Evolutionary conservation across 2,329 filamentous ascomycete species (phyloP), one percentile per base, ranked within the genome.

Genomic region (Endocalyx cinctus): DNA sequence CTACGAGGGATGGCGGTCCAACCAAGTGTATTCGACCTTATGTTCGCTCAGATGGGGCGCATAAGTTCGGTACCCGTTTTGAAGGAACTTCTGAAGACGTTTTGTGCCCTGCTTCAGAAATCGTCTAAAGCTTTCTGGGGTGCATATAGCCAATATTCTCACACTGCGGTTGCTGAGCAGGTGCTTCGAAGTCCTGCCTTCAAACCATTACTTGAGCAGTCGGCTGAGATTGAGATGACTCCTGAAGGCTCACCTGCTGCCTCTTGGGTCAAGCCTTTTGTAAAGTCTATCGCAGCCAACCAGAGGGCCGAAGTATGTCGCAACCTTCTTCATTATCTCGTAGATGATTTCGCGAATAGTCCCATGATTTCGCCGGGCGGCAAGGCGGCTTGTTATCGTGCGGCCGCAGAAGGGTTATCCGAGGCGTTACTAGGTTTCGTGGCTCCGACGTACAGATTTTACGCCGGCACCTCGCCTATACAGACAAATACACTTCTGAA

Each of bases 71-170:
- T 73, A 35, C 64, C 67, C 3, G 76, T 84, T 15, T 68, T 94
- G 38, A 69, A 79, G 10, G 72, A 81, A 37, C 68, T 92, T 12
- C 70, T 94, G 28, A 77, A 79, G 35, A 79, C 82, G 2, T 74
- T 95, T 40, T 77, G 76, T 27, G 69, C 68, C 10, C 71, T 96
- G 12, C 67, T 96, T 33, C 74, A 81, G 43, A 88, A 85, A 48
- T 83, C 86, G 0, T 74, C 87, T 0, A 75, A 74, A 34, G 84
- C 85, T 27, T 92, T 96, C 48, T 96, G 90, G 90, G 83, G 87
- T 48, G 82, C 87, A 2, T 82, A 94, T 63, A 82, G 84, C 31
- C 77, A 87, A 18, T 86, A 90, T 31, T 83, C 85, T 1, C 83
- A 87, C 4, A 80, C 81, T 26, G 79, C 82, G 20, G 78, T 97